Evolutionary conservation across 495 filamentous ascomycete genomes (phyloP).

Genomic region (Trichoderma virens): DNA sequence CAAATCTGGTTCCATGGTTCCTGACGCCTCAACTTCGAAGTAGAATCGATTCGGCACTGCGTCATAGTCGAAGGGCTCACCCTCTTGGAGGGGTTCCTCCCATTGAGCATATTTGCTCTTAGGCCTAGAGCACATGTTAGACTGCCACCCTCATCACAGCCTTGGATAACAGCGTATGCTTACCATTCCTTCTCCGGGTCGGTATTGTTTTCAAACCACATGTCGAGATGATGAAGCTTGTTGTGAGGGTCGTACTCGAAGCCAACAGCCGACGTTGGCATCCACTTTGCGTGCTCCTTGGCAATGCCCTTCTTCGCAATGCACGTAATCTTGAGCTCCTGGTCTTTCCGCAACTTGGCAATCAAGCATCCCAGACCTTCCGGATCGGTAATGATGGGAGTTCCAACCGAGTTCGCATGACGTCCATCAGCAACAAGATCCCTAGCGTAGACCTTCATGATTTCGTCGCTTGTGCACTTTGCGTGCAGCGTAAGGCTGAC

Average conservation of each 20-base stretch:
- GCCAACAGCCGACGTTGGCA: conserved; percentile 80
- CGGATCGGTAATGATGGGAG: conserved; percentile 79
- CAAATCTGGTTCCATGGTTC: conserved; percentile 75
- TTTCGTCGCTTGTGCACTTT: conserved; percentile 69
- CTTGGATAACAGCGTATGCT: conserved; percentile 23
- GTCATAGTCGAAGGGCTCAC: conserved; percentile 83
- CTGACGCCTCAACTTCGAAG: conserved; percentile 84
- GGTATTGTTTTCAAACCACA: conserved; percentile 88
- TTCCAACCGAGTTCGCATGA: conserved; percentile 53
- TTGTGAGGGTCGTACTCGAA: conserved; percentile 99
- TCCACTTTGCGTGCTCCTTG: conserved; percentile 98
- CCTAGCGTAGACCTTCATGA: conserved; percentile 84
- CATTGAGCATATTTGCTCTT: conserved; percentile 74
- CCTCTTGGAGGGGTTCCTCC: conserved; percentile 76
- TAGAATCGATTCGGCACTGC: conserved; percentile 80
- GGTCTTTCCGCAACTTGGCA: conserved; percentile 77
- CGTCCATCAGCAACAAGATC: conserved; percentile 68
- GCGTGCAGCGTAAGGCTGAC: conserved; percentile 76
- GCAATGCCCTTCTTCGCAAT: conserved; percentile 97
- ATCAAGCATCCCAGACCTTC: conserved; percentile 75
- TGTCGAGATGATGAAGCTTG: conserved; percentile 76
- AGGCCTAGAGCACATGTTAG: conserved; percentile 51
- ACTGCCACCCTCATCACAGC: background rate
- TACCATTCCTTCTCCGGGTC: conserved; percentile 70
- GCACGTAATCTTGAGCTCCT: conserved; percentile 82